Percentiles rank a stretch among this genome's conserved stretches.
Evolutionary conservation across 805 yeast genomes (phyloP).

Genomic region (Candida stauntonica): DNA sequence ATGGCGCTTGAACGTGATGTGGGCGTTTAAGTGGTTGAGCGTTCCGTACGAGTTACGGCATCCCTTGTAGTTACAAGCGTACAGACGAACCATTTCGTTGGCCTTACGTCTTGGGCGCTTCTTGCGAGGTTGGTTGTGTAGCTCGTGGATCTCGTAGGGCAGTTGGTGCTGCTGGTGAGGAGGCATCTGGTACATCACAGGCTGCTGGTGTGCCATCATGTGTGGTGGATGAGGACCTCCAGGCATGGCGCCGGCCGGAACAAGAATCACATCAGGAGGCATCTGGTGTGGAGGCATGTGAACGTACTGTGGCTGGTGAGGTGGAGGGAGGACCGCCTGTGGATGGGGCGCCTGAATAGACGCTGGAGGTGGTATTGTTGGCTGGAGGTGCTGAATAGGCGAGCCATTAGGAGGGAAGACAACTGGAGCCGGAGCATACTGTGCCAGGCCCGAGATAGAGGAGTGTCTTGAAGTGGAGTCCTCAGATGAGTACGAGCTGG

Average conservation of each 20-base stretch:
- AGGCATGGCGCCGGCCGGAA: neutral
- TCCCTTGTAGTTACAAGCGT: conserved; percentile 41
- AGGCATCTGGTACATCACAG: neutral
- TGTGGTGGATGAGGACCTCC: conserved; percentile 1
- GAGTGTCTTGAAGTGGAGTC: conserved; percentile 5
- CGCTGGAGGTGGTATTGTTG: neutral
- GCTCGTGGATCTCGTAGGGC: conserved; percentile 1
- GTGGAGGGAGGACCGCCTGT: too few relatives aligned
- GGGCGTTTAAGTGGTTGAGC: conserved; percentile 55
- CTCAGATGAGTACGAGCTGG: conserved; percentile 8
- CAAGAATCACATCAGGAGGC: conserved; percentile 1
- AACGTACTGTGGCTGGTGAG: conserved; percentile 1
- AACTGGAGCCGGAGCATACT: neutral
- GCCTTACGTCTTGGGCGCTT: conserved; percentile 51
- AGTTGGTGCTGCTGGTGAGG: neutral
- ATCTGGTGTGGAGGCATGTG: neutral
- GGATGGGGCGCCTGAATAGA: neutral
- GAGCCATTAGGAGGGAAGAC: neutral
- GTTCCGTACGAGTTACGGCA: conserved; percentile 58
- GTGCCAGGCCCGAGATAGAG: conserved; percentile 4
- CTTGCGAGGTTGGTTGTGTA: conserved; percentile 19
- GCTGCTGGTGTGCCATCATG: conserved; percentile 2
- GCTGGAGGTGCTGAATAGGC: neutral
- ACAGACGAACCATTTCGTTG: conserved; percentile 51
- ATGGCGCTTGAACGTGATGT: conserved; percentile 48